Evolutionary conservation across 805 yeast species (phyloP).

Genomic region (Kuraishia molischiana): DNA sequence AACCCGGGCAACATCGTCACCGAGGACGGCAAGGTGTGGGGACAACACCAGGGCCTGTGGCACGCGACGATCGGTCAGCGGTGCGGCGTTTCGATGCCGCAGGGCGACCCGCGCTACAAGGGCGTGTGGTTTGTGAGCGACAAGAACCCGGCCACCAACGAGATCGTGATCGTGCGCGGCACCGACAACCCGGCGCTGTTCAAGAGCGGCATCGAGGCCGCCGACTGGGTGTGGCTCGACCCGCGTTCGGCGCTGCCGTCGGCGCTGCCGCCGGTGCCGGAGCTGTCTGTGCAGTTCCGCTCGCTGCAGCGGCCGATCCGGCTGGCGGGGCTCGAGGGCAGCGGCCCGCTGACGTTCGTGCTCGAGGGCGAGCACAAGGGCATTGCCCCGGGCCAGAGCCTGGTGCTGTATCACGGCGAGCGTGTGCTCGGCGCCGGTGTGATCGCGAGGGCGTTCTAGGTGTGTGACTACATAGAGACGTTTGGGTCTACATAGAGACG

Average conservation of each 20-base stretch:
- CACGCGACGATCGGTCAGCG: constrained; percentile 92
- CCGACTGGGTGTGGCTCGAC: constrained; percentile 42
- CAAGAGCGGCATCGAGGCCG: constrained; percentile 29
- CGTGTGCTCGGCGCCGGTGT: constrained; percentile 60
- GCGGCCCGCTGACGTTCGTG: constrained; percentile 16
- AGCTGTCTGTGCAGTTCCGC: constrained; percentile 51
- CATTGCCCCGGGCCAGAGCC: constrained; percentile 82
- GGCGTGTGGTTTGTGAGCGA: constrained; percentile 87
- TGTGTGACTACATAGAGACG: too few relatives aligned
- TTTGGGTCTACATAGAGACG: too few relatives aligned
- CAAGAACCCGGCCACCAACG: constrained; percentile 55
- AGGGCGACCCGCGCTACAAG: constrained; percentile 61
- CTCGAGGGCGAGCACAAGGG: constrained; percentile 49
- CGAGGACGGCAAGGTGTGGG: constrained; percentile 66
- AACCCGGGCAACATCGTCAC: constrained; percentile 77
- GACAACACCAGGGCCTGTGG: constrained; percentile 84
- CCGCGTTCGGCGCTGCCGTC: neutral
- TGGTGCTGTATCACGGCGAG: constrained; percentile 62
- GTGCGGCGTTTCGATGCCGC: constrained; percentile 77
- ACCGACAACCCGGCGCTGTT: constrained; percentile 46
- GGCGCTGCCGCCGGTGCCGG: constrained; percentile 5
- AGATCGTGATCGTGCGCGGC: constrained; percentile 73
- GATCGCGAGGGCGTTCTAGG: constrained; percentile 14
- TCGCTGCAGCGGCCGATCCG: constrained; percentile 57
- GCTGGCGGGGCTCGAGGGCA: constrained; percentile 15